These are phyloP conservation scores for Alternaria novae-zelandiae DNA, from an alignment of 2,329 filamentous ascomycete species.

Conservation along the genomic window DNA sequence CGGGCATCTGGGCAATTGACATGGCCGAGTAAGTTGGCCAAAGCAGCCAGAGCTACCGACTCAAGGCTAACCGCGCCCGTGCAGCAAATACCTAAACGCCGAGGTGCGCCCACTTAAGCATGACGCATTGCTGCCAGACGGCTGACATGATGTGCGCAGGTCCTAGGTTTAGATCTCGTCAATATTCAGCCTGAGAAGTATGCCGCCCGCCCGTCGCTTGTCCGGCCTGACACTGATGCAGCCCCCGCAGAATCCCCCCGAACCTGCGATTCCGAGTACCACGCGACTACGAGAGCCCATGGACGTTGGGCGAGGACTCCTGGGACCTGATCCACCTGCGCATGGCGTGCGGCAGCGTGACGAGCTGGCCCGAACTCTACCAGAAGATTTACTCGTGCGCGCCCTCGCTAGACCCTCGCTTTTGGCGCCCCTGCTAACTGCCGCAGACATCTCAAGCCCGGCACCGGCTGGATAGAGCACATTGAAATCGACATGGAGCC, in stretches of 20 bases:
- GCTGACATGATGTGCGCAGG: constrained; percentile 46
- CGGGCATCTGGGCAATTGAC: constrained; percentile 89
- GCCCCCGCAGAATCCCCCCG: constrained; percentile 67
- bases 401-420: not conserved
- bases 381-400: constrained; percentile 69
- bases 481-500: constrained; percentile 87
- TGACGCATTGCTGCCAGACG: constrained; percentile 24
- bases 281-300: constrained; percentile 79
- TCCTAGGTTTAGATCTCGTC: constrained; percentile 67
- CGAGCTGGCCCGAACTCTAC: constrained; percentile 78
- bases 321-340: constrained; percentile 87
- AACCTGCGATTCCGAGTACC: constrained; percentile 71
- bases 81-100: constrained; percentile 61
- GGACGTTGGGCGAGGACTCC: constrained; percentile 70
- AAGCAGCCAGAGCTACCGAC: constrained; percentile 17
- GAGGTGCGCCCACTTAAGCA: constrained; percentile 50
- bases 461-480: constrained; percentile 79
- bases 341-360: constrained; percentile 78
- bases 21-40: constrained; percentile 71
- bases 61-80: constrained; percentile 36
- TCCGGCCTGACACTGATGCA: constrained; percentile 42
- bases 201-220: constrained; percentile 49
- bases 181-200: constrained; percentile 66
- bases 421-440: constrained; percentile 25
- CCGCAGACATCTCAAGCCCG: constrained; percentile 76